Conservation (phyloP, 192 early-diverging fungal species). For the Gigaspora rosea region DNA sequence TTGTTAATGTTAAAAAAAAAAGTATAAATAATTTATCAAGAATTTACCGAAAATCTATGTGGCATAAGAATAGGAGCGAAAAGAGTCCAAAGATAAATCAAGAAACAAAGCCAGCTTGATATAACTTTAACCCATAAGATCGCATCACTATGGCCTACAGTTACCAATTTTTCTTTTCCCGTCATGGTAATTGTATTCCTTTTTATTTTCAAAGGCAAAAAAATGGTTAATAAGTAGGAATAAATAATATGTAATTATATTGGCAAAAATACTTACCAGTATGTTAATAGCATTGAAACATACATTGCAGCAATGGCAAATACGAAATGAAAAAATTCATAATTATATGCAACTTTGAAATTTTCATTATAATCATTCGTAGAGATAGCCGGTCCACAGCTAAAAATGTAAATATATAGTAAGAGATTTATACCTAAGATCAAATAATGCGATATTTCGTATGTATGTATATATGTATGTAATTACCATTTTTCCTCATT, state of each 20-base stretch:
- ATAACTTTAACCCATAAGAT: constrained; percentile 93
- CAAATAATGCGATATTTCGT: constrained; percentile 30
- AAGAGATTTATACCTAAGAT: constrained; percentile 51
- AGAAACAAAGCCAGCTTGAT: constrained; percentile 74
- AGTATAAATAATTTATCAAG: no score
- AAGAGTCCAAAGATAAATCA: constrained; percentile 82
- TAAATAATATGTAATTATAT: background rate
- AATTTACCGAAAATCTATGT: constrained; percentile 59
- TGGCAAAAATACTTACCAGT: constrained; percentile 58
- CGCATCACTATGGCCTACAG: constrained; percentile 84
- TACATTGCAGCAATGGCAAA: constrained; percentile 94
- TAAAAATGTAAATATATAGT: background rate
- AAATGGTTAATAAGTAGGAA: background rate
- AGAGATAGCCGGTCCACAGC: constrained; percentile 75
- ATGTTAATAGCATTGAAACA: constrained; percentile 89
- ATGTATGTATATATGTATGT: no score
- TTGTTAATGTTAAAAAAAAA: no score
- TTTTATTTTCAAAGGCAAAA: no score
- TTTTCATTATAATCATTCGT: constrained; percentile 84
- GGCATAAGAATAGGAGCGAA: constrained; percentile 83
- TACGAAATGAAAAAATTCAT: constrained; percentile 91
- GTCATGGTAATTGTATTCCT: constrained; percentile 50
- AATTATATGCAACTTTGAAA: constrained; percentile 80
- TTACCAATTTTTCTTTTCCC: constrained; percentile 55
- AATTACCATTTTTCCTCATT: no score